Evolutionary conservation across 2,329 filamentous ascomycete species (phyloP), one percentile per base, ranked within the genome.

Genomic region (Tolypocladium guangdongense): DNA sequence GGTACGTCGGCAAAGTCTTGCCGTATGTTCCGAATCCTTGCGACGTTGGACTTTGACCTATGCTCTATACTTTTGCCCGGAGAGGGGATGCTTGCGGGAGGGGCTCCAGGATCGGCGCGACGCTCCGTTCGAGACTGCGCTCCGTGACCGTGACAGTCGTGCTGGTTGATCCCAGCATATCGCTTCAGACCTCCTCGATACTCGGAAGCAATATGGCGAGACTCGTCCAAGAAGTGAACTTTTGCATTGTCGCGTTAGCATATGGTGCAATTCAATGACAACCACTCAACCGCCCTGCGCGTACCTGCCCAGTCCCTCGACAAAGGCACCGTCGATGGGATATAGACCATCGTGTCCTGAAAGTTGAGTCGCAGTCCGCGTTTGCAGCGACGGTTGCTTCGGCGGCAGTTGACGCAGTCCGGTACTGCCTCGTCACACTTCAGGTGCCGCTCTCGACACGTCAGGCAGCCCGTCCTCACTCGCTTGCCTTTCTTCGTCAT

Each of bases 281-380:
- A 27, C 27, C 6, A 6, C 27, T 41, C 39, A 30, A 18, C 10
- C 41, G 35, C 32, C 4, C n/a, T 48, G 6, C 2, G 6, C 62
- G 41, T 60, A 67, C 65, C 61, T 53, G 55, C 54, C 59, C 63
- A 62, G 16, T 58, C 55, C 27, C 52, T 52, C 4, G 60, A 51
- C n/a, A 49, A 47, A 47, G 20, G 52, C 49, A 59, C 72, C 49
- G 80, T 78, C 12, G 83, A 84, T 51, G 86, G 88, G 50, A 76
- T 73, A 63, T 87, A 83, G 54, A 86, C 84, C 57, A 86, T 85
- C 4, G 86, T 87, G 64, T 96, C 90, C 60, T 96, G 90, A 63
- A 96, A 97, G 71, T 96, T 96, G 41, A 97, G 75, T 38, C 89
- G 82, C 50, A 96, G 77, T 20, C 91, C 92, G 60, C 90, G 82